A percentile compares a stretch with the other conserved stretches of the same genome.
phyloP scores from a whole-genome alignment of 2,329 filamentous ascomycete genomes.

The Aspergillus piperis region DNA sequence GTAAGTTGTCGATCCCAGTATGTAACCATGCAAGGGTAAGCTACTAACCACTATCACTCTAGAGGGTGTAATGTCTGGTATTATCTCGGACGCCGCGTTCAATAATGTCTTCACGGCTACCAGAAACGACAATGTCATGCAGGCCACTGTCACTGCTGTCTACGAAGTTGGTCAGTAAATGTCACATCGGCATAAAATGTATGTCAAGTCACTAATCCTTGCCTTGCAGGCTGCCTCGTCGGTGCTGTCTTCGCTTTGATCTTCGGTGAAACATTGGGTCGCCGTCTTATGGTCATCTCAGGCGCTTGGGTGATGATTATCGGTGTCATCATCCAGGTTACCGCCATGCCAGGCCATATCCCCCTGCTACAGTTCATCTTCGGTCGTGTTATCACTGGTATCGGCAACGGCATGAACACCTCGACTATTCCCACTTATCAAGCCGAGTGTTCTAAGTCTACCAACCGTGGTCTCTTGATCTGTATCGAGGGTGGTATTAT shows the following conservation, averaged over 20 bases:
- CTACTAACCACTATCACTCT: background rate
- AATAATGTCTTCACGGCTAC: constrained; percentile 38
- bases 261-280: constrained; percentile 18
- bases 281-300: constrained; percentile 18
- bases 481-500: constrained; percentile 24
- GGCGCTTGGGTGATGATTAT: constrained; percentile 21
- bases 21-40: background rate
- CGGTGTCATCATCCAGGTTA: constrained; percentile 21
- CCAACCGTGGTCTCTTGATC: constrained; percentile 22
- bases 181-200: too few relatives aligned
- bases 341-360: constrained; percentile 15
- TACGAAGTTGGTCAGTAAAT: constrained; percentile 30
- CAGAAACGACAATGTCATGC: constrained; percentile 41
- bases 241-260: constrained; percentile 20
- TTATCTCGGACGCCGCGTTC: constrained; percentile 37
- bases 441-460: constrained; percentile 22
- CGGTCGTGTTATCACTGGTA: constrained; percentile 23
- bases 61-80: constrained; percentile 45
- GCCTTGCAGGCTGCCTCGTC: constrained; percentile 12
- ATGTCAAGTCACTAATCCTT: background rate
- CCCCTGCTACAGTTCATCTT: constrained; percentile 23
- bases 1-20: constrained; percentile 30
- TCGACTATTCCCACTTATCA: constrained; percentile 24
- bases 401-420: constrained; percentile 24
- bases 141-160: constrained; percentile 35